Evolutionary conservation across 2,329 filamentous ascomycete genomes (phyloP).

Genomic region (Xylariales sp.): DNA sequence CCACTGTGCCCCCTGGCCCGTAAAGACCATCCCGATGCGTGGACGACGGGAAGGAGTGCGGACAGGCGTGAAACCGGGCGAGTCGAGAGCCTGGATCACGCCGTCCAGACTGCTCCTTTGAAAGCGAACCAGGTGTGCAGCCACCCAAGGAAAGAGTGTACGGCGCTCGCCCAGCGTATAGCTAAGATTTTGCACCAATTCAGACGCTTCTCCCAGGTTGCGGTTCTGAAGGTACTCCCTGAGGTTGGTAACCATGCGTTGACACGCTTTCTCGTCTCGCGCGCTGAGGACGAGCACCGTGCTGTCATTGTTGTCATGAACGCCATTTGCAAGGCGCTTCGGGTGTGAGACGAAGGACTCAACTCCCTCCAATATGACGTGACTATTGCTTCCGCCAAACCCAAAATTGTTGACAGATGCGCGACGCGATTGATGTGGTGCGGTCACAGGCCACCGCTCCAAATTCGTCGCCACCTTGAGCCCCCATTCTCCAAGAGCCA

Average conservation of each 20-base stretch:
- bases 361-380: constrained; percentile 22
- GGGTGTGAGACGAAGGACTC: not conserved
- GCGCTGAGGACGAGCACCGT: constrained; percentile 1
- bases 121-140: not conserved
- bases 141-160: not conserved
- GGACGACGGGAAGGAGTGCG: not conserved
- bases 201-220: not conserved
- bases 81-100: not conserved
- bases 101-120: not conserved
- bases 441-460: constrained; percentile 10
- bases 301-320: not conserved
- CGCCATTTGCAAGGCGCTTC: not conserved
- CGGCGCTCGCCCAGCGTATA: constrained; percentile 2
- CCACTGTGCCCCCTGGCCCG: constrained; percentile 18
- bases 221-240: constrained; percentile 14
- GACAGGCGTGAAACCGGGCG: too few relatives aligned
- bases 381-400: constrained; percentile 32
- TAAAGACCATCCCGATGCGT: constrained; percentile 12
- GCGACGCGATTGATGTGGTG: constrained; percentile 7
- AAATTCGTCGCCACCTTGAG: constrained; percentile 9
- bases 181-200: not conserved
- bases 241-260: constrained; percentile 14
- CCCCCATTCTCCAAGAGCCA: constrained; percentile 5
- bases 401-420: constrained; percentile 32
- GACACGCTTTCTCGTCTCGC: constrained; percentile 7